phyloP scores from a whole-genome alignment of 352 stramenopile genomes.

The Aphanomyces invadans region DNA sequence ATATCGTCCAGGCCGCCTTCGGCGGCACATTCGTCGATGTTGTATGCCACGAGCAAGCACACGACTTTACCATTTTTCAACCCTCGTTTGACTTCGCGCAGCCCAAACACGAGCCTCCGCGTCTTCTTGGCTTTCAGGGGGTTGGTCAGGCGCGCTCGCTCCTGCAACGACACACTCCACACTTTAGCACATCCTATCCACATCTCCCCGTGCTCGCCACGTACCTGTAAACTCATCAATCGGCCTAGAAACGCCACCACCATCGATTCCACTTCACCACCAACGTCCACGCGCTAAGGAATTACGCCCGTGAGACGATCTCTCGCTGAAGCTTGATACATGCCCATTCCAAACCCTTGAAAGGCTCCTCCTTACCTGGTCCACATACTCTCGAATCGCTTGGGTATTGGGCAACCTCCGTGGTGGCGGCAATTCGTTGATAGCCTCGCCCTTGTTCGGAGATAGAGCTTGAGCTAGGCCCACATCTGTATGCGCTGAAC shows the following conservation, averaged over 20 bases:
- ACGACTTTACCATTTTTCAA: slow-evolving; percentile 76
- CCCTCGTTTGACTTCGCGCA: slow-evolving; percentile 86
- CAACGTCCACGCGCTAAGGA: slow-evolving; percentile 23
- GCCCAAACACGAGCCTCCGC: slow-evolving; percentile 82
- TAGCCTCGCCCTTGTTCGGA: no score
- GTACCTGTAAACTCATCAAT: slow-evolving; percentile 38
- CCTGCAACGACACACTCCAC: slow-evolving; percentile 30
- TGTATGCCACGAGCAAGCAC: slow-evolving; percentile 84
- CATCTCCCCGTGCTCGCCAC: slow-evolving; percentile 22
- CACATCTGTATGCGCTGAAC: no score
- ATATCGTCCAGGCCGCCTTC: slow-evolving; percentile 75
- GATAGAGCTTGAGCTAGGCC: no score
- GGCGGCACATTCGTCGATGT: slow-evolving; percentile 62
- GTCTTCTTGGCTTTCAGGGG: slow-evolving; percentile 55
- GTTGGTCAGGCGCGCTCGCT: slow-evolving; percentile 56
- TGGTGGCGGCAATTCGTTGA: slow-evolving; percentile 2
- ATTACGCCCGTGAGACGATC: no score
- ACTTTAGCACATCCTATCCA: neutral
- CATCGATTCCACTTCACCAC: slow-evolving; percentile 27
- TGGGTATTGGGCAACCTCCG: slow-evolving; percentile 18
- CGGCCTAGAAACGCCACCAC: slow-evolving; percentile 32
- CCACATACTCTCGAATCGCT: slow-evolving; percentile 26
- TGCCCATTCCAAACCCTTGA: neutral
- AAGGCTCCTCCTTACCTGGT: slow-evolving; percentile 14
- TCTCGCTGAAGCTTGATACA: no score